These are phyloP conservation scores for Boletus pseudo-olivaceus DNA, from an alignment of 768 basidiomycete genomes.

Conservation along the genomic window DNA sequence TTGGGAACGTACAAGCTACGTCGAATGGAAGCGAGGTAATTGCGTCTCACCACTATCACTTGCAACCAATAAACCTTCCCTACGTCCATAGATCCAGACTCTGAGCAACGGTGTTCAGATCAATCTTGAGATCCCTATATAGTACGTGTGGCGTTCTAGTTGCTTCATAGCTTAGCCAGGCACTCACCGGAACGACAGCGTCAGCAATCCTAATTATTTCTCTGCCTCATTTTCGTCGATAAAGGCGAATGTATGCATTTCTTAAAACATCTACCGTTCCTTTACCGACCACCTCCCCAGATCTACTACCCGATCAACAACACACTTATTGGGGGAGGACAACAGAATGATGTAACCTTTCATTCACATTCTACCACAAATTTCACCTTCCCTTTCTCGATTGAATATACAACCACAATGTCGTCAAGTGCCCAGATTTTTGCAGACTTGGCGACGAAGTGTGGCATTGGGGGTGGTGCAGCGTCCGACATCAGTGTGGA, in stretches of 20 bases:
- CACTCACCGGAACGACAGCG: constrained; percentile 40
- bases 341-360: constrained; percentile 43
- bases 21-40: constrained; percentile 45
- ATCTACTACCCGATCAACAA: constrained; percentile 75
- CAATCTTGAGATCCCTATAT: constrained; percentile 62
- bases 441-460: constrained; percentile 59
- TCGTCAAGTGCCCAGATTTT: constrained; percentile 56
- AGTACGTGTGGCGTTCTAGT: constrained; percentile 39
- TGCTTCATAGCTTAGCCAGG: background rate
- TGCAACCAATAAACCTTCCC: constrained; percentile 16
- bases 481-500: constrained; percentile 52
- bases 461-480: constrained; percentile 47
- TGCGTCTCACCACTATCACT: background rate
- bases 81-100: constrained; percentile 35
- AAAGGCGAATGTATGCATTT: constrained; percentile 48
- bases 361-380: constrained; percentile 53
- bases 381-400: constrained; percentile 72
- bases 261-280: background rate
- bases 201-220: constrained; percentile 82
- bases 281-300: constrained; percentile 32
- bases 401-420: constrained; percentile 53
- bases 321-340: constrained; percentile 64
- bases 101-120: constrained; percentile 46
- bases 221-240: constrained; percentile 62
- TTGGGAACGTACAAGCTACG: constrained; percentile 47